phyloP scores from a whole-genome alignment of 2,329 filamentous ascomycete genomes.

The Epichloe sylvatica region DNA sequence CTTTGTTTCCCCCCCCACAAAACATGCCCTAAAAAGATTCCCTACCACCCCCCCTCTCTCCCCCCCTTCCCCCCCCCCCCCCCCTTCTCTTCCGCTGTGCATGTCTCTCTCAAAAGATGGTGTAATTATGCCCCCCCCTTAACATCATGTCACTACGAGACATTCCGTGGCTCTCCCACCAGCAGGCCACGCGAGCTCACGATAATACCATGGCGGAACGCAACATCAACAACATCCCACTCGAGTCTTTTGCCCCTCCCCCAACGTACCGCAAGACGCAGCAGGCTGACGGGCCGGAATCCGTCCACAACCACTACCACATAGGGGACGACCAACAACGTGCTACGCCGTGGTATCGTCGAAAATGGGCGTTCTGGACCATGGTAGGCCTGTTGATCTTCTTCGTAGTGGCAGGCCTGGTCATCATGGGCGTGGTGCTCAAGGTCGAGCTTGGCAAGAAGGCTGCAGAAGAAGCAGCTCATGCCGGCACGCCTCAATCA shows the following conservation, averaged over 20 bases:
- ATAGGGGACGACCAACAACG: not conserved
- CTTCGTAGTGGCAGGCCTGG: conserved; percentile 2
- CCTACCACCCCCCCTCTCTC: too few species aligned
- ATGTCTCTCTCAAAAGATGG: not conserved
- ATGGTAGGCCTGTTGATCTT: conserved; percentile 1
- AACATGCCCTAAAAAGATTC: too few species aligned
- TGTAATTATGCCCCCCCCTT: not conserved
- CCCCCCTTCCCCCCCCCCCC: too few species aligned
- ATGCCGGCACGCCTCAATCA: not conserved
- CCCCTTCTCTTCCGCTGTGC: not conserved
- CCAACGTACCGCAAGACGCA: conserved; percentile 1
- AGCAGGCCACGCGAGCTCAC: not conserved
- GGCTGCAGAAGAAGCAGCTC: not conserved
- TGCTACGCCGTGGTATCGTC: conserved; percentile 8
- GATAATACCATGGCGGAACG: not conserved
- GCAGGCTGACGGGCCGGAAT: not conserved
- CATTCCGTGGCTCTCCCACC: not conserved
- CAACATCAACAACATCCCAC: not conserved
- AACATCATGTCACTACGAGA: not conserved
- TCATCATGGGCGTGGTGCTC: conserved; percentile 9
- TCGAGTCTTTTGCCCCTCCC: conserved; percentile 1
- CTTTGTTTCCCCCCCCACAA: too few species aligned
- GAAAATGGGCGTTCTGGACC: conserved; percentile 6
- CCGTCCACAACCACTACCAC: conserved; percentile 11
- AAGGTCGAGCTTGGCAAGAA: conserved; percentile 5